Evolutionary conservation across 2,329 filamentous ascomycete species (phyloP).

Genomic region (Stagonosporopsis rhizophila): DNA sequence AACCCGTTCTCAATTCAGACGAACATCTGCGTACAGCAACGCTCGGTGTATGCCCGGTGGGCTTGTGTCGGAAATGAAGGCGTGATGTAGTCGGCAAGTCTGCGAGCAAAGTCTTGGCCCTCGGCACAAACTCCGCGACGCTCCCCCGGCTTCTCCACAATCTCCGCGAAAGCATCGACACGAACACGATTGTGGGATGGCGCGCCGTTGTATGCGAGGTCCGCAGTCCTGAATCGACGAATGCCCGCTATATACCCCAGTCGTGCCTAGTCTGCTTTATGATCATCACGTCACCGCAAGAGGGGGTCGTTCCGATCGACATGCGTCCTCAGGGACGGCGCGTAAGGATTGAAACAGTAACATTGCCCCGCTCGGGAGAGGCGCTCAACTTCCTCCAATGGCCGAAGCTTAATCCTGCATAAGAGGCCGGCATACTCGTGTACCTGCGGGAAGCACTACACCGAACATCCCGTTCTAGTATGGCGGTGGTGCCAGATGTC

Average conservation of each 20-base stretch:
- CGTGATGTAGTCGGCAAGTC: slow-evolving; percentile 6
- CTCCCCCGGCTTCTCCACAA: slow-evolving; percentile 19
- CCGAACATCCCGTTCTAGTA: slow-evolving; percentile 13
- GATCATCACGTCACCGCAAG: slow-evolving; percentile 17
- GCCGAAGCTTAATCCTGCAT: slow-evolving; percentile 8
- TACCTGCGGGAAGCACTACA: slow-evolving; percentile 12
- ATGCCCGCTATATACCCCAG: slow-evolving; percentile 1
- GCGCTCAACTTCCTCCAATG: slow-evolving; percentile 35
- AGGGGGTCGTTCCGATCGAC: slow-evolving; percentile 17
- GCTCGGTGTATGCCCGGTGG: neutral
- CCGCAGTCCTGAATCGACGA: slow-evolving; percentile 5
- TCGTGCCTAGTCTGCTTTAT: slow-evolving; percentile 2
- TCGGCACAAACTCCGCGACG: slow-evolving; percentile 13
- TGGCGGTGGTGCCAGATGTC: slow-evolving; percentile 6
- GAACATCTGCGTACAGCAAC: neutral
- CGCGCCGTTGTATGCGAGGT: slow-evolving; percentile 9
- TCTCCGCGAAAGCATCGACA: slow-evolving; percentile 15
- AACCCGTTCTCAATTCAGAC: too few species aligned
- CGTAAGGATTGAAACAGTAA: slow-evolving; percentile 10
- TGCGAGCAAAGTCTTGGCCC: slow-evolving; percentile 11
- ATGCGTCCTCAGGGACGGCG: slow-evolving; percentile 16
- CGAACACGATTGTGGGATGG: slow-evolving; percentile 8
- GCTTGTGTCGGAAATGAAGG: slow-evolving; percentile 1
- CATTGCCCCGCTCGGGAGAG: slow-evolving; percentile 30
- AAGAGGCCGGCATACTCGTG: slow-evolving; percentile 2